Evolutionary conservation across 371 early-diverging fungal genomes (phyloP).

Genomic region (Apophysomyces elegans): DNA sequence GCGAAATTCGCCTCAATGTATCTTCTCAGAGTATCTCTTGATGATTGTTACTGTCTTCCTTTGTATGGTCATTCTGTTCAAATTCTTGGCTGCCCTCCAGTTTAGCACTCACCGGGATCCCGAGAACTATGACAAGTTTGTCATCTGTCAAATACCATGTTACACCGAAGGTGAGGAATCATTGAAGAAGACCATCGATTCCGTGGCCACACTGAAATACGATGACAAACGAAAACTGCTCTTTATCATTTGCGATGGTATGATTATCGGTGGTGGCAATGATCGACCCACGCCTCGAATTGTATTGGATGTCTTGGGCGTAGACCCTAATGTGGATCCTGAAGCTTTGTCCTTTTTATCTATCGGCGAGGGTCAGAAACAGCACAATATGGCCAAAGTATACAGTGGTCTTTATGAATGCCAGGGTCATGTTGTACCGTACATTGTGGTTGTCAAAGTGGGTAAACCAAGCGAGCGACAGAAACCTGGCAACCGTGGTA

Average conservation of each 20-base stretch:
- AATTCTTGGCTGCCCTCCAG: slow-evolving; percentile 87
- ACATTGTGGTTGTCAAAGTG: slow-evolving; percentile 87
- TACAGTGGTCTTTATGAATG: slow-evolving; percentile 91
- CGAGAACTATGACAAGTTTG: slow-evolving; percentile 83
- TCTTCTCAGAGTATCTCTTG: slow-evolving; percentile 84
- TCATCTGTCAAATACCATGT: slow-evolving; percentile 84
- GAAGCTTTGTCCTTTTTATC: slow-evolving; percentile 85
- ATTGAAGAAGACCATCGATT: slow-evolving; percentile 84
- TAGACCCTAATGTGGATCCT: slow-evolving; percentile 72
- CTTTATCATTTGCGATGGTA: slow-evolving; percentile 80
- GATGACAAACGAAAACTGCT: slow-evolving; percentile 91
- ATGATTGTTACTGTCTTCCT: slow-evolving; percentile 76
- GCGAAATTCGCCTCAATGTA: slow-evolving; percentile 75
- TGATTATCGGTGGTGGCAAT: slow-evolving; percentile 90
- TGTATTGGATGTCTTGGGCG: slow-evolving; percentile 85
- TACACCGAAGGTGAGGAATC: slow-evolving; percentile 95
- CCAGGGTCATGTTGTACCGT: slow-evolving; percentile 81
- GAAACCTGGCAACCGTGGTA: slow-evolving; percentile 94
- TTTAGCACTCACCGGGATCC: slow-evolving; percentile 72
- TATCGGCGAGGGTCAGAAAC: slow-evolving; percentile 79
- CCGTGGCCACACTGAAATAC: slow-evolving; percentile 79
- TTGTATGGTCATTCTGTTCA: slow-evolving; percentile 83
- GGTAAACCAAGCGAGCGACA: slow-evolving; percentile 71
- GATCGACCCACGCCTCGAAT: slow-evolving; percentile 93
- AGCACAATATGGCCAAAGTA: slow-evolving; percentile 91